Base-by-base conservation (phyloP, 495 filamentous ascomycete genomes). In the Emericellopsis terricola region DNA sequence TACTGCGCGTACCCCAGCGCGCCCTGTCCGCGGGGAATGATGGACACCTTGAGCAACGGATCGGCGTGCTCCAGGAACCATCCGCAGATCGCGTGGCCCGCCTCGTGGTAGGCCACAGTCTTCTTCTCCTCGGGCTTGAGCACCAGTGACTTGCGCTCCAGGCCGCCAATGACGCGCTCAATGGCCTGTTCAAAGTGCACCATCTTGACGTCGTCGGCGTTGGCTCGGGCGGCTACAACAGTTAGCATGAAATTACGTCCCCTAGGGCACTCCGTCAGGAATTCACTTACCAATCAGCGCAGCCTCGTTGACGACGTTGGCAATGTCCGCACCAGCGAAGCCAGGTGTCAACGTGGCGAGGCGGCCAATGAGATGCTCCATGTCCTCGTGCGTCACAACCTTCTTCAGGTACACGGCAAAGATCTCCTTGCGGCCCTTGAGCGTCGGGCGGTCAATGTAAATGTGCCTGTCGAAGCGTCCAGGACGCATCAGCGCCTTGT, bases 51-150 rank as follows among this genome's bases (percentile, higher is more conserved):
- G 36, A 97, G 81, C 7, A 97, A 71, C 11, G 89, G 89, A 45
- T 96, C 91, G 14, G 89, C 89, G 55, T 81, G 89, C 59, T 78
- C 74, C 66, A 97, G 81, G 64, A 77, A 97, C 89, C 89, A 97
- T 39, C 89, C 89, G 58, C 91, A 97, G 52, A 97, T 85, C 41
- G 89, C 89, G 52, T 97, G 89, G 34, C 89, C 89, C 35, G 89
- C 89, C 62, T 97, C 89, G 59, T 97, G 89, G 55, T 96, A 97
- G 15, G 89, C 91, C 20, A 97, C 86, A 0, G 79, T 87, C 41
- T 66, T 74, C 72, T 94, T 96, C 62, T 97, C 91, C 38, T 82
- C 71, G 6, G 91, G 86, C 28, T 75, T 77, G 33, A 97, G 73
- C 16, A 97, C 84, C 19, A 94, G 67, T 3, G 84, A 92, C 52